Evolutionary conservation across 139 green algal genomes (phyloP).

Genomic region (Diplosphaera chodatii): DNA sequence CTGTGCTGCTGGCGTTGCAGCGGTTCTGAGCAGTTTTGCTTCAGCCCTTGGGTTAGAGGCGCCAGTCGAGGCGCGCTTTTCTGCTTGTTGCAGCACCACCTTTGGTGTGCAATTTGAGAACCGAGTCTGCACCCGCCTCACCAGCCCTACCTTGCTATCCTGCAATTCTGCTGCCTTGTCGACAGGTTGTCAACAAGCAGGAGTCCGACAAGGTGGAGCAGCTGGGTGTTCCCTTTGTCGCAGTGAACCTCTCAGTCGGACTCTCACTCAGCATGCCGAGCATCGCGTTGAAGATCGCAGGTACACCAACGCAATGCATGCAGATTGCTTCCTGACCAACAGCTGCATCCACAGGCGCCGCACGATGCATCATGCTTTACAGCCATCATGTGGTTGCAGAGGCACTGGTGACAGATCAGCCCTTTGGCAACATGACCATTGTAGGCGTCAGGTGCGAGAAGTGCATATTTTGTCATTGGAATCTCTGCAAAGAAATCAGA

Average conservation of each 20-base stretch:
- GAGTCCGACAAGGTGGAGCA: constrained; percentile 40
- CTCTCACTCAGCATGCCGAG: constrained; percentile 52
- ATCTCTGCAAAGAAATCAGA: too few species aligned
- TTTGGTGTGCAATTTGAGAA: too few species aligned
- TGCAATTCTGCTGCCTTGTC: too few species aligned
- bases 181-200: constrained; percentile 51
- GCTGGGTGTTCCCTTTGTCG: constrained; percentile 20
- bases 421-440: not conserved
- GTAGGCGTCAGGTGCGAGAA: not conserved
- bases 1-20: constrained; percentile 61
- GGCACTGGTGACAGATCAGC: not conserved
- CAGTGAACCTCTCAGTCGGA: constrained; percentile 39
- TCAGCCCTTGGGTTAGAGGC: constrained; percentile 60
- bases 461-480: too few species aligned
- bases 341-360: too few species aligned
- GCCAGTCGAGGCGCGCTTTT: constrained; percentile 48
- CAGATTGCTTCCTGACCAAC: too few species aligned
- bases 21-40: constrained; percentile 41
- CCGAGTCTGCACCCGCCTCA: too few species aligned
- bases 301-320: too few species aligned
- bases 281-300: constrained; percentile 43
- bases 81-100: too few species aligned
- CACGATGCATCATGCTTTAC: too few species aligned
- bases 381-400: not conserved
- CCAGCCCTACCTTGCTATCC: too few species aligned